phyloP scores from a whole-genome alignment of 768 basidiomycete species.

The Paxillus ammoniavirescens region DNA sequence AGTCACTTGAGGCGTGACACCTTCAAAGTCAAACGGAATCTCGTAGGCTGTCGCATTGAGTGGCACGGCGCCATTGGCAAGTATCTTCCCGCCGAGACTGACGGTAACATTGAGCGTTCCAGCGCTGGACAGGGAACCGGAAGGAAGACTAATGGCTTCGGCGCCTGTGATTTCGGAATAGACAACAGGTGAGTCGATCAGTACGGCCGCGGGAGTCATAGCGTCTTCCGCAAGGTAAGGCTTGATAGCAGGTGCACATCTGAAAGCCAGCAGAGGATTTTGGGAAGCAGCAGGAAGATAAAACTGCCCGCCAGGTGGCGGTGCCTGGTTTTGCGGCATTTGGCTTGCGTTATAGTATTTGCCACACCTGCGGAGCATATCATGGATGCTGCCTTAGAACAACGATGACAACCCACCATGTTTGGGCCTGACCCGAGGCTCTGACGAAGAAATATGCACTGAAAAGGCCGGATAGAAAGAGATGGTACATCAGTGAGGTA shows the following conservation, averaged over 20 bases:
- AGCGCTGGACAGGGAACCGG: slow-evolving; percentile 24
- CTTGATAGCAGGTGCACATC: slow-evolving; percentile 55
- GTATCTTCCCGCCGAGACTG: slow-evolving; percentile 39
- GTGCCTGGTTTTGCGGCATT: slow-evolving; percentile 31
- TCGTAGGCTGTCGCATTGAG: slow-evolving; percentile 50
- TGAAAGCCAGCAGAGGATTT: slow-evolving; percentile 49
- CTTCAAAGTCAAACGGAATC: slow-evolving; percentile 45
- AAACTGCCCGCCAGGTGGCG: slow-evolving; percentile 51
- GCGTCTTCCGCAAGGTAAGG: slow-evolving; percentile 59
- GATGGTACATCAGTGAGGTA: slow-evolving; percentile 6
- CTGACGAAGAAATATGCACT: slow-evolving; percentile 12
- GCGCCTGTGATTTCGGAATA: slow-evolving; percentile 46
- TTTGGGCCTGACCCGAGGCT: slow-evolving; percentile 19
- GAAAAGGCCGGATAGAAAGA: slow-evolving; percentile 12
- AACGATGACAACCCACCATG: slow-evolving; percentile 22
- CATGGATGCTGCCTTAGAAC: background rate
- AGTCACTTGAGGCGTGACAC: slow-evolving; percentile 39
- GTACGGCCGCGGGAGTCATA: slow-evolving; percentile 40
- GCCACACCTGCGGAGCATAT: slow-evolving; percentile 34
- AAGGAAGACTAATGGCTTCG: slow-evolving; percentile 36
- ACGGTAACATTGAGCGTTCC: slow-evolving; percentile 42
- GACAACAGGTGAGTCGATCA: slow-evolving; percentile 53
- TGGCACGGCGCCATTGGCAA: slow-evolving; percentile 46
- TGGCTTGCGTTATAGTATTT: slow-evolving; percentile 52
- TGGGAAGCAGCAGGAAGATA: slow-evolving; percentile 36